Evolutionary conservation across 179 eudicot species (phyloP), one percentile per base, ranked within the genome.

Genomic region (Sideroxylon spinosum): DNA sequence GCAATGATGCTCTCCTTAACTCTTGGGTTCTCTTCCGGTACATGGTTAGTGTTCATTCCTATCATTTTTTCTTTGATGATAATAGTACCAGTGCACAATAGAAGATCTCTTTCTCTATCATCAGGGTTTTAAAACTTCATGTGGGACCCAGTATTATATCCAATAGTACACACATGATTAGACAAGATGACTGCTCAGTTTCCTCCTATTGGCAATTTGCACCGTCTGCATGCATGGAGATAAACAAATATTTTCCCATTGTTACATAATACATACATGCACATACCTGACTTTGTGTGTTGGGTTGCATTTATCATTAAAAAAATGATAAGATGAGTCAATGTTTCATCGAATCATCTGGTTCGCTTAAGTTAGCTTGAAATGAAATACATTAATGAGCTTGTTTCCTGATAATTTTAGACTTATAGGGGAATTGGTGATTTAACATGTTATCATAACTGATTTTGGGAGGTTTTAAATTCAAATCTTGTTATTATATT

Each of bases 11-110:
- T 74, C 91, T 94, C 63, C 89, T 94, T 68, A 90, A 87, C 76
- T 78, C 82, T 61, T 93, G 98, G 97, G 87, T 93, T 84, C 84
- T 94, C 74, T 81, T 94, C 71, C 94, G 97, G 23, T 94, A 94
- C 72, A 60, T 93, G 97, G 98, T 94, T 71, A 81, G 89, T 80
- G 19, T n/a, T 23, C 9, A 19, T 12, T 60, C 48, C 26, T 62
- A 25, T 9, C 5, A 19, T n/a, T 78, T 59, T 68, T 61, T 7
- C 29, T 60, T 70, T 20, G 28, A 55, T 68, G 55, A 10, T 68
- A 68, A 50, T 26, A 20, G 60, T 55, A 6, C 60, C 17, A 14
- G 60, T 55, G 60, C 6, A 16, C 60, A 55, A 2, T 17, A 13
- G 60, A 19, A 55, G 60, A 0, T 2, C 12, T 55, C 17, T 55